Base-by-base conservation (phyloP, 2,329 filamentous ascomycete genomes). In the Fonsecaea multimorphosa region DNA sequence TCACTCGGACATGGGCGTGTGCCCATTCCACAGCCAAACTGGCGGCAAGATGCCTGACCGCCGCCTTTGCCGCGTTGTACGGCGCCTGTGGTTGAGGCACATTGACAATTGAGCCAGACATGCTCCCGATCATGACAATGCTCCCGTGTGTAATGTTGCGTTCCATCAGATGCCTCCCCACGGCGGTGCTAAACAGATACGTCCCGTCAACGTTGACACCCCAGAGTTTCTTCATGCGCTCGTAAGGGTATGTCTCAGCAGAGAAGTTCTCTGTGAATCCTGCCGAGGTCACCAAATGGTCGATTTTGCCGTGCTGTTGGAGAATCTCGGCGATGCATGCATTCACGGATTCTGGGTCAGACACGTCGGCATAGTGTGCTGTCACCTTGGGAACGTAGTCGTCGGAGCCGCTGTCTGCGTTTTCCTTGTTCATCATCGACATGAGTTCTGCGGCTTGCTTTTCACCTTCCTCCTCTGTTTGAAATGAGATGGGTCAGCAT, bases 181-280 rank as follows among this genome's bases (percentile, higher is more conserved):
- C 76, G 40, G 75, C 74, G 24, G 74, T 76, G 11, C 76, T 74
- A 55, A 77, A 78, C 4, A 79, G 67, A 60, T 77, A 78, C 4
- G 76, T 78, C 0, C 77, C 78, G 63, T 91, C 92, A 1, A 98
- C 93, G 71, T 97, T 97, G 76, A 97, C 94, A 57, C 88, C 89
- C 92, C 92, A 97, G 16, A 98, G 87, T 83, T 96, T 96, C 79
- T 93, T 88, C 79, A 97, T 89, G 71, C 93, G 90, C 72, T 97
- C 92, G 72, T 93, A 87, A 0, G 93, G 93, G 80, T 98, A 98
- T 72, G 89, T 88, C 74, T 93, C 90, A 54, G 94, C 94, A 74
- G 96, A 90, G 75, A 93, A 96, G 82, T 97, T 97, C 82, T 97
- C 94, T 14, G 92, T 95, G 81, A 98, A 97, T 53, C 94, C 94